These are phyloP conservation scores for Mucor piriformis DNA, from an alignment of 371 early-diverging fungal genomes.

Conservation along the genomic window DNA sequence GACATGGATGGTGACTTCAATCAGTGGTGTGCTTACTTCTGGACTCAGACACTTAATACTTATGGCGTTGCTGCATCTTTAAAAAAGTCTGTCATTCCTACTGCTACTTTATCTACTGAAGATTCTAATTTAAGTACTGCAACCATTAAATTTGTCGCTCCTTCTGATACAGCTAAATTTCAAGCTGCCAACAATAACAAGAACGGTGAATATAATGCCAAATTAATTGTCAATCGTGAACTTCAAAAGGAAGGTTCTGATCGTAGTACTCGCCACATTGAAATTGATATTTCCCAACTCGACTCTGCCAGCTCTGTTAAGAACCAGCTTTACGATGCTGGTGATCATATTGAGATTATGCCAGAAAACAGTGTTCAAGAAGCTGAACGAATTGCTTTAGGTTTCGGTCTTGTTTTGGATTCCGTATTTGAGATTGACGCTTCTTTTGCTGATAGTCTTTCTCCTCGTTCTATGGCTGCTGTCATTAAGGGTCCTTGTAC, in stretches of 20 bases:
- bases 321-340: constrained; percentile 41
- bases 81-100: constrained; percentile 38
- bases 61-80: constrained; percentile 39
- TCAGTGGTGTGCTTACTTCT: constrained; percentile 52
- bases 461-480: constrained; percentile 55
- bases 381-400: constrained; percentile 50
- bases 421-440: constrained; percentile 54
- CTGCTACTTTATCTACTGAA: constrained; percentile 19
- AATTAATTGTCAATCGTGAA: constrained; percentile 33
- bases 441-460: constrained; percentile 26
- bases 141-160: constrained; percentile 30
- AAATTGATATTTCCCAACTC: constrained; percentile 41
- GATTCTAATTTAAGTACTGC: constrained; percentile 16
- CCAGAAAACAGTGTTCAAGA: constrained; percentile 43
- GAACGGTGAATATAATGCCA: constrained; percentile 33
- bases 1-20: constrained; percentile 57
- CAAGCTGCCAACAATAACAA: constrained; percentile 29
- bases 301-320: constrained; percentile 18
- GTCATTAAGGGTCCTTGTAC: constrained; percentile 52
- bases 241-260: constrained; percentile 38
- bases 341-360: constrained; percentile 62
- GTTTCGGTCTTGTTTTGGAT: constrained; percentile 54
- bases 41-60: constrained; percentile 32
- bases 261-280: constrained; percentile 54
- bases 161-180: constrained; percentile 31